These are phyloP conservation scores for Acanthamoeba culbertsoni DNA, from an alignment of 208 protist genomes.

Conservation along the genomic window DNA sequence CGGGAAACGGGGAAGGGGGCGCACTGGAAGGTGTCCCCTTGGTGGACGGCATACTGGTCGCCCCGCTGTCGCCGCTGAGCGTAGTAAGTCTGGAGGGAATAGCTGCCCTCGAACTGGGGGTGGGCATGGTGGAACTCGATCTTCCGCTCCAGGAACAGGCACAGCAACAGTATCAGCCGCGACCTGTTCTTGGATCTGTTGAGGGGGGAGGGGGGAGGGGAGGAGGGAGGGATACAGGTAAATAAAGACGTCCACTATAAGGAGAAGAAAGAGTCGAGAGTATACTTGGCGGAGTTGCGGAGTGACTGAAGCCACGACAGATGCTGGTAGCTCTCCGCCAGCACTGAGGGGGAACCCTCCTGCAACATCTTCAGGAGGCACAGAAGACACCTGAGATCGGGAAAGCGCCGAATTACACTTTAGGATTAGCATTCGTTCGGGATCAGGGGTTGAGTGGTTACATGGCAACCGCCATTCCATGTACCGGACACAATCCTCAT, in stretches of 20 bases:
- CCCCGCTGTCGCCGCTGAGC: neutral
- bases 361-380: neutral
- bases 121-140: slow-evolving; percentile 6
- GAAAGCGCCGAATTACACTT: neutral
- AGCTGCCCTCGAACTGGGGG: slow-evolving; percentile 49
- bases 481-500: slow-evolving; percentile 37
- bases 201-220: neutral
- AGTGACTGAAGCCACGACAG: slow-evolving; percentile 25
- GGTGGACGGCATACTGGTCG: neutral
- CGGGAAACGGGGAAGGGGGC: neutral
- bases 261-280: neutral
- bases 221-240: neutral
- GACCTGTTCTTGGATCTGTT: neutral
- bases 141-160: slow-evolving; percentile 54
- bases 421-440: neutral
- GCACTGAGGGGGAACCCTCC: neutral
- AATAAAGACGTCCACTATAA: neutral
- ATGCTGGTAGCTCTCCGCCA: slow-evolving; percentile 39
- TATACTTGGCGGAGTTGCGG: neutral
- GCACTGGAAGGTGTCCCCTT: slow-evolving; percentile 22
- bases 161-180: neutral
- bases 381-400: neutral
- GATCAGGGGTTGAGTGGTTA: neutral
- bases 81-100: slow-evolving; percentile 56
- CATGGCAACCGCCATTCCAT: neutral